Conservation (phyloP, 2,329 filamentous ascomycete genomes). For the Phaeosphaeriaceae sp. region DNA sequence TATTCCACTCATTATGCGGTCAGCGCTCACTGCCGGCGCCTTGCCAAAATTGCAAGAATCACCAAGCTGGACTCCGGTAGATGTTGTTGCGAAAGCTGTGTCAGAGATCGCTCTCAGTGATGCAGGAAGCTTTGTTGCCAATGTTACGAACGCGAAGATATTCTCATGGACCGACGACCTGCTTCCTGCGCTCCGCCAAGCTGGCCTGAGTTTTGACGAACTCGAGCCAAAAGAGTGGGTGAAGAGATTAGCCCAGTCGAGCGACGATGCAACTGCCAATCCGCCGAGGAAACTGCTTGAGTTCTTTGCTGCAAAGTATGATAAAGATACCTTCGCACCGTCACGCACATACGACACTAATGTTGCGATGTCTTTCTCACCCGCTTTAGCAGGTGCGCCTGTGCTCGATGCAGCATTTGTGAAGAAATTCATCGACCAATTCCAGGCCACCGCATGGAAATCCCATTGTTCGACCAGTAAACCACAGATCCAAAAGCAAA, state of each 20-base stretch:
- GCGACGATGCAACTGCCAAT: conserved; percentile 58
- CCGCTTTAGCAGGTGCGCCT: conserved; percentile 21
- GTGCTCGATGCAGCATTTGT: conserved; percentile 21
- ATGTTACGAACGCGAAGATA: conserved; percentile 59
- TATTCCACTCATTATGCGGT: conserved; percentile 58
- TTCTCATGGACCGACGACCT: conserved; percentile 62
- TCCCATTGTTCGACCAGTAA: too few species aligned
- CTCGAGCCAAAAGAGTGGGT: conserved; percentile 35
- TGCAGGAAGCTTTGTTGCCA: conserved; percentile 51
- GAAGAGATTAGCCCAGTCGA: conserved; percentile 48
- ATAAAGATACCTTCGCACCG: conserved; percentile 28
- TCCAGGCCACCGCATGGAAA: conserved; percentile 25
- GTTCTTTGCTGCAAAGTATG: conserved; percentile 62
- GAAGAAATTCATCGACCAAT: conserved; percentile 27
- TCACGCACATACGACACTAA: conserved; percentile 23
- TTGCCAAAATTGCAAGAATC: conserved; percentile 54
- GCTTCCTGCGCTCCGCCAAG: conserved; percentile 56
- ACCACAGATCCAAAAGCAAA: too few species aligned
- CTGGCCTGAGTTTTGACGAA: conserved; percentile 45
- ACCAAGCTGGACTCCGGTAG: conserved; percentile 42
- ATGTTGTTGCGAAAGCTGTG: conserved; percentile 33
- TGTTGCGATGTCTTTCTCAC: conserved; percentile 20
- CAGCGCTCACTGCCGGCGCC: conserved; percentile 54
- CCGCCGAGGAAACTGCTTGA: conserved; percentile 61
- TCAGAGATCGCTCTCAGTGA: conserved; percentile 31